Evolutionary conservation across 352 stramenopile genomes (phyloP).

Genomic region (Globisporangium megalacanthum): DNA sequence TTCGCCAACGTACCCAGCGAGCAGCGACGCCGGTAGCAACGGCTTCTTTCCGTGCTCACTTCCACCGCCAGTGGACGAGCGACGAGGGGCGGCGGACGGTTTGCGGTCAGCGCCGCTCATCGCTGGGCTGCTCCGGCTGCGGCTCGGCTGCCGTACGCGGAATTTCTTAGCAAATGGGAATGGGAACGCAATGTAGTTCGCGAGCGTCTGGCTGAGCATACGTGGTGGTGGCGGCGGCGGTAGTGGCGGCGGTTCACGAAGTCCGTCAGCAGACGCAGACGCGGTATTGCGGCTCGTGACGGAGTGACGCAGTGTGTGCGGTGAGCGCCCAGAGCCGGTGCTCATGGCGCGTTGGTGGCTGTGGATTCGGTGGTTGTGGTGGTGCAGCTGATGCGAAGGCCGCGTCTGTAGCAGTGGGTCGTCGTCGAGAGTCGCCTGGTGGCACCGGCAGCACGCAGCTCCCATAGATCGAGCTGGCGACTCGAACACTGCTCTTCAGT

Average conservation of each 20-base stretch:
- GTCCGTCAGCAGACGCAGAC: constrained; percentile 15
- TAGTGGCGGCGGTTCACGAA: constrained; percentile 1
- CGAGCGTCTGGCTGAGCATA: constrained; percentile 48
- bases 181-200: constrained; percentile 73
- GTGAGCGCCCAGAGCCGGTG: background rate
- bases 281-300: constrained; percentile 20
- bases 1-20: constrained; percentile 36
- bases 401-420: constrained; percentile 20
- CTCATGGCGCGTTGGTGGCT: background rate
- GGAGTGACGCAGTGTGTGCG: background rate
- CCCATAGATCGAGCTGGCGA: constrained; percentile 35
- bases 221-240: constrained; percentile 11
- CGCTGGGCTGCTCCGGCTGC: constrained; percentile 6
- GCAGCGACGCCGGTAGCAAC: constrained; percentile 5
- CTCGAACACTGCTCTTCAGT: background rate
- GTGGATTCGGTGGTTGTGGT: background rate
- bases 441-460: constrained; percentile 59
- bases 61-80: background rate
- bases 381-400: background rate
- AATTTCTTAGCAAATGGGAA: constrained; percentile 64
- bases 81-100: background rate
- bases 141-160: constrained; percentile 8
- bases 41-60: constrained; percentile 1
- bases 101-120: background rate
- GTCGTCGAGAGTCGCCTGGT: constrained; percentile 60